Base-by-base conservation (phyloP, 139 green algal genomes). In the Mychonastes homosphaera region DNA sequence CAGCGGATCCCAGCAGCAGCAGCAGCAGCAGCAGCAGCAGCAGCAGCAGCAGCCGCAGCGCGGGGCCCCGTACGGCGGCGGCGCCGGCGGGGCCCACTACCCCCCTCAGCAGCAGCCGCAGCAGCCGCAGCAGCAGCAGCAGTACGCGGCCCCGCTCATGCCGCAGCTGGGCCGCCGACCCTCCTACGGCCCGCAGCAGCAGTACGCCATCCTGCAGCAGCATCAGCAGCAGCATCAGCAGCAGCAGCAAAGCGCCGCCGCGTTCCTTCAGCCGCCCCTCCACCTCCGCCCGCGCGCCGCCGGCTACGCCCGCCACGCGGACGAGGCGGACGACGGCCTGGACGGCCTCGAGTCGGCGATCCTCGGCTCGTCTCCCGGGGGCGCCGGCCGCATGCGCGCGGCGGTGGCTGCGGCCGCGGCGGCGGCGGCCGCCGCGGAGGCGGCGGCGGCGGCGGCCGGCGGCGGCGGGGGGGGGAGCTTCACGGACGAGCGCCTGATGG, bases 11-110 rank as follows among this genome's bases (percentile, higher is more conserved):
- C 40, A 56, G 16, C 24, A 23, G 3, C 49, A 26, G 21, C 46
- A 35, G 28, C 57, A 36, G 56, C 57, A 56, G 19, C 27, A 56
- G 28, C 38, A 52, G 54, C 38, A 62, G 30, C 5, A 32, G 44
- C 44, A 52, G 44, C 44, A 24, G 44, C 8, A 52, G 44, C 44
- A 52, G 44, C 9, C 18, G n/a, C 44, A 52, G 44, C 8, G 7
- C 18, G 44, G 18, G 23, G 44, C 44, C n/a, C n/a, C n/a, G n/a
- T n/a, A n/a, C n/a, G n/a, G n/a, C n/a, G n/a, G n/a, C n/a, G n/a
- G n/a, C 7, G 44, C 19, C 26, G 44, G 9, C 26, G 44, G 9
- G 44, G 44, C 18, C 26, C 18, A 24, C 18, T 8, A 7, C n/a
- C 8, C 18, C 19, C 18, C n/a, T 15, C 44, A 30, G 44, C 19